Evolutionary conservation across 1,139 yeast genomes (phyloP), one percentile per base, ranked within the genome.

Genomic region (Nakaseomyces sp.): DNA sequence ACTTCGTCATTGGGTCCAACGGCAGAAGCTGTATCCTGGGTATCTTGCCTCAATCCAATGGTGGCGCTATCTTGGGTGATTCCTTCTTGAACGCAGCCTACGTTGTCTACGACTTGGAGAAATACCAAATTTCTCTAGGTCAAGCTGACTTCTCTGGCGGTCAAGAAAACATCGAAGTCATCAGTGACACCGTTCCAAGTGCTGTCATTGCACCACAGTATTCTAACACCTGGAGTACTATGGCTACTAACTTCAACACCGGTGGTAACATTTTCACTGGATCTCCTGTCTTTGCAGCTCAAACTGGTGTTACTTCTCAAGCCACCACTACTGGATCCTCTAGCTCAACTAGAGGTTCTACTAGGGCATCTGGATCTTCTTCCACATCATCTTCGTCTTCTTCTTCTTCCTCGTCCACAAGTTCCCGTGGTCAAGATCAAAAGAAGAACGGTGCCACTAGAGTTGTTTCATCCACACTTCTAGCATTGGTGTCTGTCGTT

Each of bases 91-190:
- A 86, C 49, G 70, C 74, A 43, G 86, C 84, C 6, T 86, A 86
- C 57, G 74, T 80, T 44, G 94, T 85, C 35, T 85, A 75, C 54
- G 91, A 86, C 62, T 66, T 84, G 50, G 86, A 81, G 24, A 75
- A 74, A 49, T 63, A 68, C 44, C 76, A 78, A 55, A 68, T 87
- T 22, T 78, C 80, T 1, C 46, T 87, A 45, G 95, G 91, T 1
- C 83, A 74, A 50, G 79, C 78, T 3, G 65, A 64, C 40, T 65
- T 52, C 44, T 54, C 56, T 37, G 44, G 74, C 8, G 53, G 56
- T 22, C 63, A 64, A 5, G 73, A 70, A 45, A 60, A 71, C 42
- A 69, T 78, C 40, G 76, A 72, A 48, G 65, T 62, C 2, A 69
- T 76, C 29, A 44, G 58, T 1, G 55, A 66, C 2, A 43, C 68